Base-by-base conservation (phyloP, 2,329 filamentous ascomycete genomes). In the Endoconidiophora polonica region DNA sequence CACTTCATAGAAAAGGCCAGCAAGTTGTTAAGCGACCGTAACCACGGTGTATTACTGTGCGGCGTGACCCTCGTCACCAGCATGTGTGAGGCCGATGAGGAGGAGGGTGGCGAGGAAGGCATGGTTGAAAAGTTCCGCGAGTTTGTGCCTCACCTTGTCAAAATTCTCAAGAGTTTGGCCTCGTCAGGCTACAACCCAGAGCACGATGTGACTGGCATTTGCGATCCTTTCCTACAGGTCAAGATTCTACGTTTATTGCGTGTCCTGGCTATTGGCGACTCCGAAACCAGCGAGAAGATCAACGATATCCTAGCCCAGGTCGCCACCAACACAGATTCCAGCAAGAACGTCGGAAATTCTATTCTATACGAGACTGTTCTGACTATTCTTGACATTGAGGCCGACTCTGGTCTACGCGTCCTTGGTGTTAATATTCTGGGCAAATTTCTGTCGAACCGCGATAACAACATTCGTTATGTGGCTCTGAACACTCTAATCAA, bases 401-500 rank as follows among this genome's bases (percentile, higher is more conserved):
- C 91, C 20, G 93, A 98, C 62, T 94, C 91, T 7, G 90, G 91
- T 36, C 69, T 98, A 55, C 76, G 93, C 46, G 91, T 98, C 20
- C 74, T 98, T 23, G 91, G 91, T 60, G 91, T 98, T 58, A 98
- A 98, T 62, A 98, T 98, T 56, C 77, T 98, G 22, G 91, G 93
- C 62, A 98, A 96, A 63, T 98, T 98, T 67, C 68, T 98, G 55
- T 82, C 88, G n/a, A 98, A 98, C 69, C 81, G 90, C 58, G 91
- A 98, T 66, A 98, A 98, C 72, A 98, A 98, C 62, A 98, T 98
- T 59, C 83, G 91, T 64, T 98, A 98, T 61, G 91, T 98, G 47
- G 91, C 91, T 16, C 72, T 98, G 47, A 98, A 98, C 66, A 98
- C 91, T 0, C 71, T 98, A 46, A 93, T 95, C 68, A 96, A 95